Conservation (phyloP, 2,329 filamentous ascomycete genomes). For the Blastomyces silverae region DNA sequence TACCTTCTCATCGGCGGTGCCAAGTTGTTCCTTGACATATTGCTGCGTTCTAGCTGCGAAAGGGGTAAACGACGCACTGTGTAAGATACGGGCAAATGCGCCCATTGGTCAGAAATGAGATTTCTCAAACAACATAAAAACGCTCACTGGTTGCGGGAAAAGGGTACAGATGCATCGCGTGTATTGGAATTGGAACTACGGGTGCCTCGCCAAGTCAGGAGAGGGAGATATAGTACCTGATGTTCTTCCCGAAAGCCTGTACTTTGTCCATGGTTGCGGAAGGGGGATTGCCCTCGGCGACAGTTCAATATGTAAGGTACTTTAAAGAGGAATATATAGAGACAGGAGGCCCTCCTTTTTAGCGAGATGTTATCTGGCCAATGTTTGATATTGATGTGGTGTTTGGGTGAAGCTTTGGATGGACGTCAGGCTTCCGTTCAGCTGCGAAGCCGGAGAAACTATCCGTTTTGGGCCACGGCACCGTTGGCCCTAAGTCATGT, state of each 20-base stretch:
- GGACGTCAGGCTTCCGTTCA: neutral
- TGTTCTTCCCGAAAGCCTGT: slow-evolving; percentile 62
- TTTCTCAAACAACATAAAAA: neutral
- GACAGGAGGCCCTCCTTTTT: neutral
- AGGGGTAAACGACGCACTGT: slow-evolving; percentile 76
- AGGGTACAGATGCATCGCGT: slow-evolving; percentile 30
- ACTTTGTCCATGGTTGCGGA: slow-evolving; percentile 57
- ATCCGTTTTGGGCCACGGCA: slow-evolving; percentile 5
- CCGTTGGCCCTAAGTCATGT: slow-evolving; percentile 3
- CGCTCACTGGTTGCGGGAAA: slow-evolving; percentile 7
- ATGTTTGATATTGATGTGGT: neutral
- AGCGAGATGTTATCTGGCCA: neutral
- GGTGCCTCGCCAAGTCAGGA: slow-evolving; percentile 16
- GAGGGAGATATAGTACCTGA: slow-evolving; percentile 45
- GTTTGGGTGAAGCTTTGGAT: neutral
- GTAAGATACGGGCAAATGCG: slow-evolving; percentile 40
- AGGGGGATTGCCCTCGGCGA: neutral
- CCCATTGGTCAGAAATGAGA: slow-evolving; percentile 3
- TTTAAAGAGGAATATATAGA: neutral
- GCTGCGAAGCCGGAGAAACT: slow-evolving; percentile 6
- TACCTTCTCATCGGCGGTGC: slow-evolving; percentile 90
- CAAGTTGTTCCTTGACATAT: slow-evolving; percentile 96
- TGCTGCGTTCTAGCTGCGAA: slow-evolving; percentile 93
- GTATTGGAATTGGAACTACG: slow-evolving; percentile 18
- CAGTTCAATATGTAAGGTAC: neutral